These are phyloP conservation scores for Capsicum chinense DNA, from an alignment of 257 asterid genomes.

Conservation along the genomic window DNA sequence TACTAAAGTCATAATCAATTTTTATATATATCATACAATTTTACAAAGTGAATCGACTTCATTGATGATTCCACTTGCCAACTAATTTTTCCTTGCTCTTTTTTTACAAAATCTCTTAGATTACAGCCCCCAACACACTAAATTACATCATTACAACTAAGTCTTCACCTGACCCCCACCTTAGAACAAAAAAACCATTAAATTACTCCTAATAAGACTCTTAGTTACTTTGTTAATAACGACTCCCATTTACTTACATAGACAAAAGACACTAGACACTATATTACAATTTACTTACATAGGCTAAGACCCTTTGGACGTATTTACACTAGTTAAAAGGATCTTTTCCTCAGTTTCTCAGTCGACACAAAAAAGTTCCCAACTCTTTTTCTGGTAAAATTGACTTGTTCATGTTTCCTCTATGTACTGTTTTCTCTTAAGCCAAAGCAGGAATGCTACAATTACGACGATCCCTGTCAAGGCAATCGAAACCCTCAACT, in stretches of 20 bases:
- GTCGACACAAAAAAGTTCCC: slow-evolving; percentile 39
- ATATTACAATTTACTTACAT: slow-evolving; percentile 28
- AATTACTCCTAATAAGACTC: slow-evolving; percentile 30
- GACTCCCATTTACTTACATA: slow-evolving; percentile 52
- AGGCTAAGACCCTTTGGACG: slow-evolving; percentile 35
- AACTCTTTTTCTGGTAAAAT: slow-evolving; percentile 25
- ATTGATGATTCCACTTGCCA: not conserved
- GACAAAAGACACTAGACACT: slow-evolving; percentile 19
- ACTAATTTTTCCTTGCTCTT: not conserved
- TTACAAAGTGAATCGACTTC: slow-evolving; percentile 3
- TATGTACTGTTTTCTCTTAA: slow-evolving; percentile 40
- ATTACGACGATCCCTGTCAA: slow-evolving; percentile 84
- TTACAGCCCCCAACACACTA: slow-evolving; percentile 32
- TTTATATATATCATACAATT: not conserved
- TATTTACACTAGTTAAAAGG: slow-evolving; percentile 61
- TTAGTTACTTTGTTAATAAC: slow-evolving; percentile 42
- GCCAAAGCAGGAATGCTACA: slow-evolving; percentile 98
- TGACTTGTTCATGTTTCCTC: not conserved
- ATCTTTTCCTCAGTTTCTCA: slow-evolving; percentile 23
- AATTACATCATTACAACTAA: slow-evolving; percentile 62
- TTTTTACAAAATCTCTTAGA: slow-evolving; percentile 1
- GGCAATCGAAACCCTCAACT: slow-evolving; percentile 96
- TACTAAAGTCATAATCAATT: not conserved
- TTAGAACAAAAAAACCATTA: slow-evolving; percentile 8
- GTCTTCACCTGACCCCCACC: slow-evolving; percentile 29